These are phyloP conservation scores for Trifolium pratense DNA, from an alignment of 306 rosid species.

Conservation along the genomic window DNA sequence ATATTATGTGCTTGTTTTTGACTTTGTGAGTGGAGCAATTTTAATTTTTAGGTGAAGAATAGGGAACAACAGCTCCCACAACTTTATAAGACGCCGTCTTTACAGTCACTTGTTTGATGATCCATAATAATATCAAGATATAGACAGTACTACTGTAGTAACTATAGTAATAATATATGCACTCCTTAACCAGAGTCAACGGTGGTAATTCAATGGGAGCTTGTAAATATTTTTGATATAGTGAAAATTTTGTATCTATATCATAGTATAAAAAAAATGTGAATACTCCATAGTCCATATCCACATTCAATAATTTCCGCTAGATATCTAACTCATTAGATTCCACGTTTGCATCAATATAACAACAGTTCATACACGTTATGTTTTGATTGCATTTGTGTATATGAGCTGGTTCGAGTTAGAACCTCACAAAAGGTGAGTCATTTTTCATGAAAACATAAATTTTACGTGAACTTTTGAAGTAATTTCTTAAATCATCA, in stretches of 20 bases:
- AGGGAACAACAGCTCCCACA: not conserved
- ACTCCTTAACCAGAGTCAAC: no score
- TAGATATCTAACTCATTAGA: not conserved
- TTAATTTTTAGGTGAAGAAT: no score
- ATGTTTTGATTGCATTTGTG: not conserved
- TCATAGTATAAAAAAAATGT: no score
- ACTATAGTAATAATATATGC: no score
- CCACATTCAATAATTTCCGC: not conserved
- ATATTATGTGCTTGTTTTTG: no score
- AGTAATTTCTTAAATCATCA: not conserved
- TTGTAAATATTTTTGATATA: no score
- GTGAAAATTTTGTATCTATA: no score
- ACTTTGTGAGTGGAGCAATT: not conserved
- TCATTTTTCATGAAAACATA: not conserved
- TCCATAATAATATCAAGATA: not conserved
- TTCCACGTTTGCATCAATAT: not conserved
- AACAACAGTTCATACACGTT: not conserved
- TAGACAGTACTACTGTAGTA: no score
- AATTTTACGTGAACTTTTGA: not conserved
- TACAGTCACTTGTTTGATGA: not conserved
- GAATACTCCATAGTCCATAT: not conserved
- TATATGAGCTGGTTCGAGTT: not conserved
- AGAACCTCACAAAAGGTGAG: not conserved
- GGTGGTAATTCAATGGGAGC: no score
- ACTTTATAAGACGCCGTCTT: constrained; percentile 7